Evolutionary conservation across 1,139 yeast species (phyloP), one percentile per base, ranked within the genome.

Genomic region (Maudiozyma humilis): DNA sequence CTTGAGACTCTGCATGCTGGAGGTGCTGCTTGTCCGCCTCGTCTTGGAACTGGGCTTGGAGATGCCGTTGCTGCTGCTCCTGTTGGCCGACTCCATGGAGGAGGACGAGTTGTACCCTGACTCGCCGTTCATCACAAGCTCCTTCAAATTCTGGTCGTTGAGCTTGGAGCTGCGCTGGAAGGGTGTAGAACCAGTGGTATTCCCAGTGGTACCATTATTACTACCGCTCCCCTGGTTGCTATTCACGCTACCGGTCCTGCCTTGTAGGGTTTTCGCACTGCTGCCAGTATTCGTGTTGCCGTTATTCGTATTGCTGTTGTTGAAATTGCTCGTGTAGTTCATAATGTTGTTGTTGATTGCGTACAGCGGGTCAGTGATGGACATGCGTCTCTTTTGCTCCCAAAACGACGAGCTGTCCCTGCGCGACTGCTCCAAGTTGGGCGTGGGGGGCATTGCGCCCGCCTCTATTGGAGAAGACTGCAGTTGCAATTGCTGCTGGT

Each of bases 311-410:
- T 12, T 34, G 20, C 36, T 44, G 12, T 27, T 39, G n/a, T 43
- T 41, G 36, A 42, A 40, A 33, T 29, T 46, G 6, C 35, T 39
- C 4, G 44, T 42, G 25, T 42, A 49, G 10, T 50, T 50, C 34
- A 45, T 50, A 17, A 32, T 34, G n/a, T 32, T 27, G n/a, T 35
- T 34, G 32, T 40, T 36, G 42, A 38, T 41, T 19, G 36, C 19
- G 32, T 42, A 49, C 20, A 30, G 31, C 13, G 44, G 46, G 13
- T 61, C 63, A 18, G 56, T 59, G 2, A 60, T 59, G 3, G 66
- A 62, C 55, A 62, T 54, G 36, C 66, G 47, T 49, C 67, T 60
- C 44, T 62, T 62, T 41, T 63, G 66, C 42, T 61, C 66, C 65
- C 65, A 63, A 47, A 63, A 62, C 2, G 64, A 59, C 30, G 50